A percentile compares a stretch with the other conserved stretches of the same genome.
These are phyloP conservation scores for Bipolaris bicolor DNA, from an alignment of 2,329 filamentous ascomycete species.

Conservation along the genomic window DNA sequence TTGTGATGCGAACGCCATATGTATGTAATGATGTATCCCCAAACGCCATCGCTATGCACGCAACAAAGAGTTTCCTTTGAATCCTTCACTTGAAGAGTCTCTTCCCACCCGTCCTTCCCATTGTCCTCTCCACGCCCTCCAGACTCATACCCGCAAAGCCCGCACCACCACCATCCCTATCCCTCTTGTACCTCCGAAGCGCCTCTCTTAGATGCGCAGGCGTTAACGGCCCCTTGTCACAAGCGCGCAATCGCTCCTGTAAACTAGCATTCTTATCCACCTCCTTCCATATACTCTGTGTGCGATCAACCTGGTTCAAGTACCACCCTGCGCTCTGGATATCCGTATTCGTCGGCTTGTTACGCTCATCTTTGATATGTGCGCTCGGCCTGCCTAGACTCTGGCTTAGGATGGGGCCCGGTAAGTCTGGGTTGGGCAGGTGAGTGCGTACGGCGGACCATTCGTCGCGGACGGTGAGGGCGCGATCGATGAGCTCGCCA, in stretches of 20 bases:
- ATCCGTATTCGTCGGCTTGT: slow-evolving; percentile 38
- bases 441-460: slow-evolving; percentile 63
- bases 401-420: slow-evolving; percentile 30
- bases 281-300: slow-evolving; percentile 37
- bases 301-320: slow-evolving; percentile 29
- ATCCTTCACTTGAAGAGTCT: slow-evolving; percentile 52
- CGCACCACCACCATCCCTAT: slow-evolving; percentile 66
- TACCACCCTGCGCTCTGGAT: slow-evolving; percentile 36
- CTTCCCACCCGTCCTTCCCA: slow-evolving; percentile 54
- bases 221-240: slow-evolving; percentile 64
- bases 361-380: slow-evolving; percentile 35
- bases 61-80: not conserved
- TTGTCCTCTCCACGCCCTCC: slow-evolving; percentile 54
- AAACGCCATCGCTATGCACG: slow-evolving; percentile 23
- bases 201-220: slow-evolving; percentile 79
- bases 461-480: slow-evolving; percentile 72
- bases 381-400: slow-evolving; percentile 39
- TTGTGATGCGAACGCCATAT: not conserved
- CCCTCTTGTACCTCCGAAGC: slow-evolving; percentile 68
- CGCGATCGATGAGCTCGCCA: slow-evolving; percentile 75
- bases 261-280: slow-evolving; percentile 32
- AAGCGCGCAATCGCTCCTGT: slow-evolving; percentile 37
- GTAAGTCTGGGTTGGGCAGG: slow-evolving; percentile 40
- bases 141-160: slow-evolving; percentile 58
- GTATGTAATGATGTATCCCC: not conserved